Base-by-base conservation (phyloP, 2,329 filamentous ascomycete species). In the Fusarium pininemorale region DNA sequence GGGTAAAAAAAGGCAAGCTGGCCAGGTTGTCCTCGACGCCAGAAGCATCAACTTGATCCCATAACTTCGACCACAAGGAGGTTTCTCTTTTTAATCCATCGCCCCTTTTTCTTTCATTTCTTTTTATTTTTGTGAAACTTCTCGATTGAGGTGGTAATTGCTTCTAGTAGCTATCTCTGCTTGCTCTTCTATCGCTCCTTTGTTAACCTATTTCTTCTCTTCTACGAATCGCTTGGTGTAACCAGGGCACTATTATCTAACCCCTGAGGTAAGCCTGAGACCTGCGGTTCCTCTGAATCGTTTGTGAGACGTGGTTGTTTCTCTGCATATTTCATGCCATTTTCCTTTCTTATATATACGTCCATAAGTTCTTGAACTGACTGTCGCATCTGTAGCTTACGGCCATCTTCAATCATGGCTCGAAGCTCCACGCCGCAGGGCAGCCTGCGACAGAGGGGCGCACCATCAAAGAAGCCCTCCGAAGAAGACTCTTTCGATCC, bases 371-470 rank as follows among this genome's bases (percentile, higher is more conserved):
- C 51, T 16, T 50, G 37, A 16, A 62, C 77, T 79, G 58, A 80
- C 70, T 58, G 32, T 51, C 66, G 24, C 51, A 64, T 66, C 69
- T 53, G 67, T 56, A 75, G 60, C 61, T 42, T 32, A 50, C 61
- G 53, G 58, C 51, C 66, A 65, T 65, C 38, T 63, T 74, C 69
- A 80, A 82, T 70, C 81, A 88, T 88, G 87, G 84, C 83, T 77
- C 81, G 83, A 77, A 83, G 83, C 79, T 80, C 85, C 74, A 85
- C 86, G 81, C 85, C 88, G 77, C 88, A 89, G 83, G 87, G 87
- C 82, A 86, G 85, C 81, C 81, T 90, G 85, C 89, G 89, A 82
- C 89, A 90, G 81, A 85, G 89, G 77, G 90, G 88, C 78, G 85
- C 86, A 69, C 81, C 85, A 69, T 81, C 84, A 70, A 89, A 89